Base-by-base conservation (phyloP, 345 rosid genomes). In the Bruguiera sexangula region DNA sequence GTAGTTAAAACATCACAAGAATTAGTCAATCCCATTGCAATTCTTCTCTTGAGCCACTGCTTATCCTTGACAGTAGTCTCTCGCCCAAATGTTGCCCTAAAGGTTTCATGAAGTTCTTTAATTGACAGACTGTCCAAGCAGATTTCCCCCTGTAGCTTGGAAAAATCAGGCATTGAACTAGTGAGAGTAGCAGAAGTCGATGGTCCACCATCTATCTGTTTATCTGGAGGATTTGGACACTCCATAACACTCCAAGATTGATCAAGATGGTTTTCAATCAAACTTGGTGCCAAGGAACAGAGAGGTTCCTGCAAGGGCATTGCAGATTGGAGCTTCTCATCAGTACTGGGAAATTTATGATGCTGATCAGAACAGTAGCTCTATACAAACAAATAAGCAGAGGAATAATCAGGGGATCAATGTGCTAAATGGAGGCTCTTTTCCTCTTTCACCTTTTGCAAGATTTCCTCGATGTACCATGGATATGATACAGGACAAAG, bases 1-100 rank as follows among this genome's bases (percentile, higher is more conserved):
- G 83, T 70, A 39, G 85, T 65, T 73, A 87, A 78, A 78, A 87
- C 82, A 74, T 82, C 87, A 78, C 93, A 87, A 60, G 96, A 84
- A 75, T 83, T 82, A 36, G 83, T 76, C 82, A 82, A 81, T 63
- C 96, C 96, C 97, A 89, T 87, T 62, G 85, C 71, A 75, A 91
- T 91, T 80, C 92, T 89, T 80, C 88, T 85, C 80, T 84, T 89
- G 69, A 94, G 95, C 97, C 96, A 94, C 59, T 72, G 85, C 81
- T 91, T 91, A 82, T 91, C 97, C 83, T 94, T 94, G 76, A 87
- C 94, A 65, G 95, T 89, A 81, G 96, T 89, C 63, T 87, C 97
- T 75, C 89, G 85, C 69, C 96, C 97, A 85, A 94, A 89, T 60
- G 93, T 83, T 20, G 87, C 96, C 81, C 75, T 89, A 78, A 89